Conservation (phyloP, 768 basidiomycete species). For the Mycena epipterygia region DNA sequence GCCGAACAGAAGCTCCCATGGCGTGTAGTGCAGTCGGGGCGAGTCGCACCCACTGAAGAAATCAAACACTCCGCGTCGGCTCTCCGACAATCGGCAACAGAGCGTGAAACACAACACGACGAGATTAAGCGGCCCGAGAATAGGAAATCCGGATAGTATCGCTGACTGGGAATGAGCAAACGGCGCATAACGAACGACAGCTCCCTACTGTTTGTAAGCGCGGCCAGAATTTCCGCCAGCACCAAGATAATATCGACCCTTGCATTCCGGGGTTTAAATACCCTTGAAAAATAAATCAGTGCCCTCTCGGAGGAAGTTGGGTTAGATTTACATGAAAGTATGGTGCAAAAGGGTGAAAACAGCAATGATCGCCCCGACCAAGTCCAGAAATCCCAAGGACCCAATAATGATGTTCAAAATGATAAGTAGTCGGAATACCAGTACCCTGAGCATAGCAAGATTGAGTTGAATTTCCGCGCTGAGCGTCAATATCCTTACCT, state of each 20-base stretch:
- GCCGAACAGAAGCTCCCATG: not conserved
- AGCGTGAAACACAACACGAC: not conserved
- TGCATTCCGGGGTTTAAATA: not conserved
- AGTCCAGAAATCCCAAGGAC: not conserved
- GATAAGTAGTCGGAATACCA: too few species aligned
- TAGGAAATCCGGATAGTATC: not conserved
- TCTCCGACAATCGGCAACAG: not conserved
- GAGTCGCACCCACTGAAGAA: not conserved
- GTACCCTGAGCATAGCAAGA: too few species aligned
- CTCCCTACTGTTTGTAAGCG: not conserved
- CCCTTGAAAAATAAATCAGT: not conserved
- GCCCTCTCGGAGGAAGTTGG: too few species aligned
- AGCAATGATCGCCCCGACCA: not conserved
- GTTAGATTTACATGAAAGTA: not conserved
- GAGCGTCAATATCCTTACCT: not conserved
- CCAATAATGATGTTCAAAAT: too few species aligned
- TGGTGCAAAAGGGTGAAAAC: not conserved
- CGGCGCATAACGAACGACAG: not conserved
- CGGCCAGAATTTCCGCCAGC: not conserved
- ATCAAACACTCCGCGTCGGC: not conserved
- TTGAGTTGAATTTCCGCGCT: not conserved
- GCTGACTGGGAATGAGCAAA: not conserved
- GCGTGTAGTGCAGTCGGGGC: not conserved
- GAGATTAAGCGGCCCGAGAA: not conserved
- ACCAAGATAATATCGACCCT: not conserved